These are phyloP conservation scores for Pleodorina starrii DNA, from an alignment of 139 green algal genomes.

Conservation along the genomic window DNA sequence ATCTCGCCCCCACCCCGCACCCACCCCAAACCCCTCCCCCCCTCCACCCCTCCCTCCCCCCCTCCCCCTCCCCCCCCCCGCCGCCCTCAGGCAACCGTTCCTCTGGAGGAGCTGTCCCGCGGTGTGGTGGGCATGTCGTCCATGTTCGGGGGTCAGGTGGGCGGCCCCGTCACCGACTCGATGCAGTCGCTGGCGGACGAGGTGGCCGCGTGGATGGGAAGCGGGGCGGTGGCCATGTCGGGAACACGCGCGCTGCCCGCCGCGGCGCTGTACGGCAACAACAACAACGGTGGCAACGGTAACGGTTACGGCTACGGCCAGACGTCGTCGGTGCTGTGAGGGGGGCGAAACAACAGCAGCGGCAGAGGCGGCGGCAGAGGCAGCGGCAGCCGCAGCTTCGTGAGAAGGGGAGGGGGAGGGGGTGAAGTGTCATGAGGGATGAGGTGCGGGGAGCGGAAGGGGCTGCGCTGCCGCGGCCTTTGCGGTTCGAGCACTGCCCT, in stretches of 20 bases:
- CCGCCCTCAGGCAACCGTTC: slow-evolving; percentile 44
- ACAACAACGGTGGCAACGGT: background rate
- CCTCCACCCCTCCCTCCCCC: background rate
- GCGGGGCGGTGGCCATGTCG: slow-evolving; percentile 41
- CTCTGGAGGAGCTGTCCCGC: slow-evolving; percentile 66
- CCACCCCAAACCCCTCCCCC: background rate
- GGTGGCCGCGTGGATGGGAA: slow-evolving; percentile 63
- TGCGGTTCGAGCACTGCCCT: no score
- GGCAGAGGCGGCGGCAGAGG: no score
- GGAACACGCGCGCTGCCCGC: slow-evolving; percentile 50
- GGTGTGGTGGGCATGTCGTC: slow-evolving; percentile 60
- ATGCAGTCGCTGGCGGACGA: slow-evolving; percentile 74
- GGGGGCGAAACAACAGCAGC: no score
- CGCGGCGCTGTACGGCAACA: background rate
- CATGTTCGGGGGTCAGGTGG: slow-evolving; percentile 63
- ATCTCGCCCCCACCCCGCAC: background rate
- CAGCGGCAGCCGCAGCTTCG: no score
- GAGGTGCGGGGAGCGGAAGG: no score
- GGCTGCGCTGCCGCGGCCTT: no score
- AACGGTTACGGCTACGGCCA: slow-evolving; percentile 5
- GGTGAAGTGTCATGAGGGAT: no score
- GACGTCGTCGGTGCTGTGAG: background rate
- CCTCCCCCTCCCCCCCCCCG: no score
- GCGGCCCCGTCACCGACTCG: slow-evolving; percentile 60
- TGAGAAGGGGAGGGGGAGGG: no score